Percentiles rank a stretch among this genome's conserved stretches.
Conservation (phyloP, 306 rosid species). For the Pyrus pyrifolia region DNA sequence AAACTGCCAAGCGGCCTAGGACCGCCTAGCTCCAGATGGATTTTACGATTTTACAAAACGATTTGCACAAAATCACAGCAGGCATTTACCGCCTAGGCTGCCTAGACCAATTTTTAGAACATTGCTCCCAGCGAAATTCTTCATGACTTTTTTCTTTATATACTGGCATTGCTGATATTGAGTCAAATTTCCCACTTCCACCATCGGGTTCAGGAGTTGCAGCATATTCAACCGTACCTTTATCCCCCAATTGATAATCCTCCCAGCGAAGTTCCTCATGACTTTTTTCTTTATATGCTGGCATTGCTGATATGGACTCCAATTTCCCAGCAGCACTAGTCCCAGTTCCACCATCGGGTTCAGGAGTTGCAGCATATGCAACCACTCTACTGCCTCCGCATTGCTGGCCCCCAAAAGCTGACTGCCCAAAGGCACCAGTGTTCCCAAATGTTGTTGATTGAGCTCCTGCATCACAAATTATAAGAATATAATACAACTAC, state of each 20-base stretch:
- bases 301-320: slow-evolving; percentile 92
- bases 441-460: slow-evolving; percentile 63
- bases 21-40: too few relatives aligned
- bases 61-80: too few relatives aligned
- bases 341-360: slow-evolving; percentile 47
- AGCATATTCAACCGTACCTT: slow-evolving; percentile 30
- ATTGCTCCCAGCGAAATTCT: slow-evolving; percentile 83
- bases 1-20: too few relatives aligned
- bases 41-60: too few relatives aligned
- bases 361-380: slow-evolving; percentile 64
- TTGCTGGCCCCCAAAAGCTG: slow-evolving; percentile 74
- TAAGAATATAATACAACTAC: too few relatives aligned
- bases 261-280: slow-evolving; percentile 98
- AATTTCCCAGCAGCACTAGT: slow-evolving; percentile 50
- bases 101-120: too few relatives aligned
- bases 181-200: slow-evolving; percentile 55
- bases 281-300: slow-evolving; percentile 77
- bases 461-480: slow-evolving; percentile 36
- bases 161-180: slow-evolving; percentile 86
- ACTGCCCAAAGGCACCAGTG: slow-evolving; percentile 47
- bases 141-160: slow-evolving; percentile 93
- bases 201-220: slow-evolving; percentile 60
- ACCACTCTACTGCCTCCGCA: slow-evolving; percentile 76
- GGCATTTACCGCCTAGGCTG: too few relatives aligned
- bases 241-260: slow-evolving; percentile 86